Evolutionary conservation across 805 yeast species (phyloP).

Genomic region (Kockiozyma suomiensis): DNA sequence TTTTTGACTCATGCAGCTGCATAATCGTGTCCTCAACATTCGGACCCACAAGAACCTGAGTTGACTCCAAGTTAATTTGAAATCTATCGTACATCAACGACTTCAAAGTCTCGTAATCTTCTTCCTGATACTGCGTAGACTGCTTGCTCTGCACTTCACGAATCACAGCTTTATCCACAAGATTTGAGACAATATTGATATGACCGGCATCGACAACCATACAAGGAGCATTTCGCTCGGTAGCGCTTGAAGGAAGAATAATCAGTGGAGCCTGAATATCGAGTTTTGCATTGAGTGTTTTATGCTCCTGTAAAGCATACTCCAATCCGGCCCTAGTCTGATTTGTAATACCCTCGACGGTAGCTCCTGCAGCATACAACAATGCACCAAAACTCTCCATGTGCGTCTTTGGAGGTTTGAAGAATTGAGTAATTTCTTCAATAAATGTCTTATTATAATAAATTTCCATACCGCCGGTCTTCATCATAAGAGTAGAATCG

Average conservation of each 20-base stretch:
- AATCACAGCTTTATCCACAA: conserved; percentile 69
- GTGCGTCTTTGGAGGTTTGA: conserved; percentile 84
- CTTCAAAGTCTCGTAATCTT: conserved; percentile 76
- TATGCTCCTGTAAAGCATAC: conserved; percentile 92
- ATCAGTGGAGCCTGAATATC: conserved; percentile 94
- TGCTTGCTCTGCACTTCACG: conserved; percentile 66
- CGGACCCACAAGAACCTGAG: conserved; percentile 81
- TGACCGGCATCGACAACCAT: conserved; percentile 96
- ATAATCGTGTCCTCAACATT: conserved; percentile 75
- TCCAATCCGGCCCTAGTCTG: conserved; percentile 92
- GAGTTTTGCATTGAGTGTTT: conserved; percentile 78
- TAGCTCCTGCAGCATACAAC: conserved; percentile 91
- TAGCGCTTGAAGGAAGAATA: conserved; percentile 80
- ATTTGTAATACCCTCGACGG: conserved; percentile 84
- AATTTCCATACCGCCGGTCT: conserved; percentile 82
- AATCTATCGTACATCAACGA: conserved; percentile 89
- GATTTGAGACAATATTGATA: conserved; percentile 76
- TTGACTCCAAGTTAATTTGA: conserved; percentile 72
- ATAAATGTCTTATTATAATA: conserved; percentile 85
- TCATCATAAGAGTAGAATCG: conserved; percentile 73
- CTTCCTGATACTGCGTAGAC: conserved; percentile 54
- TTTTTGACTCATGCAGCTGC: conserved; percentile 55
- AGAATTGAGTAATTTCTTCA: conserved; percentile 72
- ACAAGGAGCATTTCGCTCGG: conserved; percentile 81
- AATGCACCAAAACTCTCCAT: conserved; percentile 87